Evolutionary conservation across 352 stramenopile species (phyloP).

Genomic region (Pythium volutum): DNA sequence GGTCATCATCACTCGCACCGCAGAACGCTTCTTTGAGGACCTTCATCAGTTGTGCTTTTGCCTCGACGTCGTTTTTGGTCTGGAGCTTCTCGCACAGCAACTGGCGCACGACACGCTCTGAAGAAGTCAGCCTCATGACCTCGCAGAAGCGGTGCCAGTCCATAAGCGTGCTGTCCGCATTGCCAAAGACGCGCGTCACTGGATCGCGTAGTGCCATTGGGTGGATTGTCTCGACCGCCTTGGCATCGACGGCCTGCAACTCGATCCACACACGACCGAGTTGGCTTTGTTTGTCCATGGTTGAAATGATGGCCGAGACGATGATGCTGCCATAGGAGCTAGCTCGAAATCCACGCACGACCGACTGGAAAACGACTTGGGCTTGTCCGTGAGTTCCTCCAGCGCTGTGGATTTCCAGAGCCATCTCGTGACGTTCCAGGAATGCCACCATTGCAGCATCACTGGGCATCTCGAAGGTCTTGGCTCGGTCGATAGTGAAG

Average conservation of each 20-base stretch:
- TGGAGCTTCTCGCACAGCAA: slow-evolving; percentile 8
- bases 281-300: not conserved
- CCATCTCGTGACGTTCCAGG: slow-evolving; percentile 11
- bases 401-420: not conserved
- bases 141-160: slow-evolving; percentile 27
- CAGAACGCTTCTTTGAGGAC: not conserved
- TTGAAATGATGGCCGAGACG: not conserved
- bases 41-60: not conserved
- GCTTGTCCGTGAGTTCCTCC: not conserved
- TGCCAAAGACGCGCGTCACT: not conserved
- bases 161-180: not conserved
- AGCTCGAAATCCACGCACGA: not conserved
- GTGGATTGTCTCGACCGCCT: not conserved
- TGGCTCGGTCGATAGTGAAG: not conserved
- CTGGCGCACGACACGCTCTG: slow-evolving; percentile 22
- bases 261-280: slow-evolving; percentile 18
- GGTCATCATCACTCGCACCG: not conserved
- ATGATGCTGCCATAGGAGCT: not conserved
- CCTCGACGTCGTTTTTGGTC: too few species aligned
- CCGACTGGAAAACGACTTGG: not conserved
- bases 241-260: not conserved
- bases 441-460: slow-evolving; percentile 8
- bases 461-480: not conserved
- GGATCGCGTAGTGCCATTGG: not conserved
- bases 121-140: slow-evolving; percentile 18